These are phyloP conservation scores for Sarocladium oryzae DNA, from an alignment of 2,329 filamentous ascomycete genomes.

Conservation along the genomic window DNA sequence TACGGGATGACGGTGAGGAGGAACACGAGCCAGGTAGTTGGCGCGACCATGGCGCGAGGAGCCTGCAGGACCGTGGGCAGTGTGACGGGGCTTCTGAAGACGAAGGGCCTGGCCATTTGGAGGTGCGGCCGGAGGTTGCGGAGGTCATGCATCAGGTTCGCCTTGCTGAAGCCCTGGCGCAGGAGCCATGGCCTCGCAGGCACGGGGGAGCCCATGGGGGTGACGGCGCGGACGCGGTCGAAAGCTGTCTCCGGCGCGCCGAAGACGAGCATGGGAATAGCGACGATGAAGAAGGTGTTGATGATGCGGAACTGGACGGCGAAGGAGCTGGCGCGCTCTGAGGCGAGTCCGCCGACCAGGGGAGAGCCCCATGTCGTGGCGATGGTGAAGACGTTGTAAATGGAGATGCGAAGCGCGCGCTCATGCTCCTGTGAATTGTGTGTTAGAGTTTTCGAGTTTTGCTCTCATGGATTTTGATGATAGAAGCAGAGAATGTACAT, in stretches of 20 bases:
- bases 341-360: slow-evolving; percentile 44
- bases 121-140: slow-evolving; percentile 30
- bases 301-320: slow-evolving; percentile 46
- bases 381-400: slow-evolving; percentile 38
- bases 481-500: slow-evolving; percentile 18
- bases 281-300: slow-evolving; percentile 38
- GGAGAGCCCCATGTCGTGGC: slow-evolving; percentile 48
- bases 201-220: slow-evolving; percentile 9
- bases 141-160: slow-evolving; percentile 30
- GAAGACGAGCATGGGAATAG: slow-evolving; percentile 40
- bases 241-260: slow-evolving; percentile 47
- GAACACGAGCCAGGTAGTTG: slow-evolving; percentile 41
- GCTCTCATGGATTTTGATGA: background rate
- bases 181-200: slow-evolving; percentile 14
- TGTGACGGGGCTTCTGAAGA: slow-evolving; percentile 27
- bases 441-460: too few species aligned
- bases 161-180: slow-evolving; percentile 22
- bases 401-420: slow-evolving; percentile 35
- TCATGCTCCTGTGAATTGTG: slow-evolving; percentile 43
- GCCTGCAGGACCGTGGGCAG: slow-evolving; percentile 33
- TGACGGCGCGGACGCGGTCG: slow-evolving; percentile 25
- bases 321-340: slow-evolving; percentile 33
- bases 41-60: slow-evolving; percentile 41
- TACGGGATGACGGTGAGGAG: slow-evolving; percentile 38
- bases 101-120: slow-evolving; percentile 11